A percentile compares a stretch with the other conserved stretches of the same genome.
Conservation (phyloP, 140 eudicot genomes). For the Bidens hawaiensis region DNA sequence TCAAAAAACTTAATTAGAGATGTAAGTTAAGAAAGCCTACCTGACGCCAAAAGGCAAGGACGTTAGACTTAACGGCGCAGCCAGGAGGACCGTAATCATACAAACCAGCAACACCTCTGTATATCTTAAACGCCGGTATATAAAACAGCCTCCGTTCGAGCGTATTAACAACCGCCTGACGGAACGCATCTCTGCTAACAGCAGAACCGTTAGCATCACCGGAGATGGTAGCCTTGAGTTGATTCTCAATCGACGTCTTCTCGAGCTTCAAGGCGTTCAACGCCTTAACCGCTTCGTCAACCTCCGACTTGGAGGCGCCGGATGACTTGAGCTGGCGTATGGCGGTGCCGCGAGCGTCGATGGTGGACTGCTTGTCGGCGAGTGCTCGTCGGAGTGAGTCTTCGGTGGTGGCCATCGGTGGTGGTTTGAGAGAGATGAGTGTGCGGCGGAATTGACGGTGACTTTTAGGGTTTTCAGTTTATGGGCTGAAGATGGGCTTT, state of each 20-base stretch:
- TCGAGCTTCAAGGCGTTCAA: constrained; percentile 46
- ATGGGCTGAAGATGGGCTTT: too few relatives aligned
- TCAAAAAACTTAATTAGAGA: too few relatives aligned
- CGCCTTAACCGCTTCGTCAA: constrained; percentile 40
- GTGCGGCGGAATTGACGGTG: too few relatives aligned
- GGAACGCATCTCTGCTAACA: constrained; percentile 43
- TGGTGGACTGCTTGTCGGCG: constrained; percentile 32
- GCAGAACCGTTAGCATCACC: constrained; percentile 25
- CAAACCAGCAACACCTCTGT: constrained; percentile 91
- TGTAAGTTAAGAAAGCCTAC: too few relatives aligned
- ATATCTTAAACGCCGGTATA: constrained; percentile 60
- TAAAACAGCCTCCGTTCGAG: constrained; percentile 80
- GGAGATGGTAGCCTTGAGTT: constrained; percentile 36
- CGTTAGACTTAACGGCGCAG: constrained; percentile 77
- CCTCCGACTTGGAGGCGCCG: constrained; percentile 43
- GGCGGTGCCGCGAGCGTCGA: constrained; percentile 32
- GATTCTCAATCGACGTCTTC: constrained; percentile 40
- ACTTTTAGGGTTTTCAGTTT: too few relatives aligned
- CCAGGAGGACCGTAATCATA: constrained; percentile 97
- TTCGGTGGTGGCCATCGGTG: too few relatives aligned
- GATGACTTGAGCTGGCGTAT: constrained; percentile 41
- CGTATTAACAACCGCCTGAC: constrained; percentile 65
- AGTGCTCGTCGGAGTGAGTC: too few relatives aligned
- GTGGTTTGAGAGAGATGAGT: too few relatives aligned
- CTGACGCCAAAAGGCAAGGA: too few relatives aligned